Conservation (phyloP, 345 rosid species). For the Gossypioides kirkii region DNA sequence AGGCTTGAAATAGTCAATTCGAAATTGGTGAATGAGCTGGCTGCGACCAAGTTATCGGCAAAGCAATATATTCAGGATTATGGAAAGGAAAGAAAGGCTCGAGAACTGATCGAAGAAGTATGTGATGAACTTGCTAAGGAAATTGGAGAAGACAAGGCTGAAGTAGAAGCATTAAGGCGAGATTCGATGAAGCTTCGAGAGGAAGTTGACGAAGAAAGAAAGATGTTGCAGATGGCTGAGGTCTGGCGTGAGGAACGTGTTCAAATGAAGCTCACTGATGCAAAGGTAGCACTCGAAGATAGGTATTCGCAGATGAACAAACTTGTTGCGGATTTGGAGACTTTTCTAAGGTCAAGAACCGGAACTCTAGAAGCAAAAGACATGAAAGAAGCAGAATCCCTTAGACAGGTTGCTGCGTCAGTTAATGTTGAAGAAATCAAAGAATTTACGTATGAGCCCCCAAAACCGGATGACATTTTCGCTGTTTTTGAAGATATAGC, state of each 20-base stretch:
- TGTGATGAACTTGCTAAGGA: constrained; percentile 74
- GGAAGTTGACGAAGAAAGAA: constrained; percentile 69
- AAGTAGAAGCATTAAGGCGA: constrained; percentile 50
- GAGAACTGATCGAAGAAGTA: constrained; percentile 68
- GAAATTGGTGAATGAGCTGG: constrained; percentile 63
- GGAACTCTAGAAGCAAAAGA: constrained; percentile 26
- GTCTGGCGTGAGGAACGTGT: constrained; percentile 86
- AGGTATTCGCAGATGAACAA: constrained; percentile 40
- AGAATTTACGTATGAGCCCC: constrained; percentile 50
- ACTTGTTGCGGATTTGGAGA: constrained; percentile 53
- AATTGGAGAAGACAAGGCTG: constrained; percentile 68
- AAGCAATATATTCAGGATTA: constrained; percentile 57
- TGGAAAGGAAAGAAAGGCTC: constrained; percentile 54
- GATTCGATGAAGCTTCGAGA: constrained; percentile 52
- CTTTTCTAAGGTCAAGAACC: constrained; percentile 33
- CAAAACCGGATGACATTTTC: constrained; percentile 51
- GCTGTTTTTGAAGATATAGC: constrained; percentile 51
- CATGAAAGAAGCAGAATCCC: constrained; percentile 34
- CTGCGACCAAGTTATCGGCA: constrained; percentile 55
- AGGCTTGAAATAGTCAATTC: constrained; percentile 61
- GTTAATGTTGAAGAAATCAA: constrained; percentile 43
- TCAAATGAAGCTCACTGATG: constrained; percentile 81
- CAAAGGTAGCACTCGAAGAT: constrained; percentile 47
- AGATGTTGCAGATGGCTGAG: constrained; percentile 81
- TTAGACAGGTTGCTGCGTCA: constrained; percentile 41